phyloP scores from a whole-genome alignment of 2,329 filamentous ascomycete genomes.

The Ciborinia camelliae region DNA sequence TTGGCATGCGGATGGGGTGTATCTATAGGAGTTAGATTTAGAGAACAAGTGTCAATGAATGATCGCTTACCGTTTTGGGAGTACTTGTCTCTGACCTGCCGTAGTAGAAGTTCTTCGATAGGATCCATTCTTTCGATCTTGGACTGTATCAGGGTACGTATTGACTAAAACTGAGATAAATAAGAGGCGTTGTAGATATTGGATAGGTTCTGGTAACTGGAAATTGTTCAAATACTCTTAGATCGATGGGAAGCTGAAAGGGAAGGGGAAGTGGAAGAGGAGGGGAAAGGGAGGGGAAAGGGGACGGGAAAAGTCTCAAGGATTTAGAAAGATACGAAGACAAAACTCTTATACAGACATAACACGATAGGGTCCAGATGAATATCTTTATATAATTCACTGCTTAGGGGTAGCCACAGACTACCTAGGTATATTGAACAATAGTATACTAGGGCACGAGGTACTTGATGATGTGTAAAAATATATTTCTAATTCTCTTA shows the following conservation, averaged over 20 bases:
- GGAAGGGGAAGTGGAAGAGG: not conserved
- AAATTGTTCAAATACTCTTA: not conserved
- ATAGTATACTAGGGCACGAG: no score
- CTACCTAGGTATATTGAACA: no score
- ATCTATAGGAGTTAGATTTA: not conserved
- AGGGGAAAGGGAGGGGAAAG: no score
- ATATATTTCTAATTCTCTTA: no score
- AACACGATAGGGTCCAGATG: not conserved
- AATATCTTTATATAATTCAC: conserved; percentile 1
- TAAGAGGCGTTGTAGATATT: not conserved
- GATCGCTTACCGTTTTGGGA: not conserved
- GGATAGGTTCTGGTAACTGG: not conserved
- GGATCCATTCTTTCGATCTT: not conserved
- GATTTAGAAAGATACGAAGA: not conserved
- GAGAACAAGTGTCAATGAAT: not conserved
- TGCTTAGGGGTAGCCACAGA: not conserved
- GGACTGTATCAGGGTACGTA: no score
- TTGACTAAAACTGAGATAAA: no score
- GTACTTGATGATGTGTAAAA: not conserved
- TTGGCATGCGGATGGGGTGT: not conserved
- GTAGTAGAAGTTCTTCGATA: not conserved
- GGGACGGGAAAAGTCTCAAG: no score
- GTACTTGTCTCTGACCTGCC: not conserved
- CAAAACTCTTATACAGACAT: not conserved
- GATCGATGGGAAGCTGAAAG: not conserved